Evolutionary conservation across 768 basidiomycete species (phyloP), one percentile per base, ranked within the genome.

Genomic region (Pholiota conissans): DNA sequence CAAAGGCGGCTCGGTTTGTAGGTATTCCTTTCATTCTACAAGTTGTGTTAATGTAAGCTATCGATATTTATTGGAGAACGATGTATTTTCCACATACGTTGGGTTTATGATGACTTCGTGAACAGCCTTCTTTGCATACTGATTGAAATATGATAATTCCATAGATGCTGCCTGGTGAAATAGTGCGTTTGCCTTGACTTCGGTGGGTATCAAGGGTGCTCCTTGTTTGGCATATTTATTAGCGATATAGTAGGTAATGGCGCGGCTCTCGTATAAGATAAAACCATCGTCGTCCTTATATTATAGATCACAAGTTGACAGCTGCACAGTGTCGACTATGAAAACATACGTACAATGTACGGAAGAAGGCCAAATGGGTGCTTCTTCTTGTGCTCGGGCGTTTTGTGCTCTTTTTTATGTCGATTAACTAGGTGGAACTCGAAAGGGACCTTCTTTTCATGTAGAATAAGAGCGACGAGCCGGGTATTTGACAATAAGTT

Each of bases 281-380:
- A 87, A 81, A 2, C 84, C 84, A 40, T 82, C 80, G 18, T 84
- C 82, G 54, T 80, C 69, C 77, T 79, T 2, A 46, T 16, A n/a
- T 10, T 3, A 46, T 27, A 28, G 22, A 2, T 3, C 7, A 26
- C 24, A 4, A 22, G n/a, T n/a, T n/a, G n/a, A n/a, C n/a, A n/a
- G n/a, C n/a, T n/a, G n/a, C n/a, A n/a, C n/a, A n/a, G n/a, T n/a
- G n/a, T n/a, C n/a, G n/a, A n/a, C n/a, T n/a, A n/a, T n/a, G n/a
- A 22, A 13, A 6, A n/a, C 27, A 53, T 37, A 65, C 72, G 40
- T 55, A 78, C 80, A 55, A 87, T 75, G 66, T 77, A 81, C 3
- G 86, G 85, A 20, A 86, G 74, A 60, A 83, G 81, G n/a, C 85
- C 84, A 63, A 87, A 88, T 0, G 90, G 89, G 62, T 91, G 86